These are phyloP conservation scores for Staphylotrichum longicolle DNA, from an alignment of 495 filamentous ascomycete genomes.

Conservation along the genomic window DNA sequence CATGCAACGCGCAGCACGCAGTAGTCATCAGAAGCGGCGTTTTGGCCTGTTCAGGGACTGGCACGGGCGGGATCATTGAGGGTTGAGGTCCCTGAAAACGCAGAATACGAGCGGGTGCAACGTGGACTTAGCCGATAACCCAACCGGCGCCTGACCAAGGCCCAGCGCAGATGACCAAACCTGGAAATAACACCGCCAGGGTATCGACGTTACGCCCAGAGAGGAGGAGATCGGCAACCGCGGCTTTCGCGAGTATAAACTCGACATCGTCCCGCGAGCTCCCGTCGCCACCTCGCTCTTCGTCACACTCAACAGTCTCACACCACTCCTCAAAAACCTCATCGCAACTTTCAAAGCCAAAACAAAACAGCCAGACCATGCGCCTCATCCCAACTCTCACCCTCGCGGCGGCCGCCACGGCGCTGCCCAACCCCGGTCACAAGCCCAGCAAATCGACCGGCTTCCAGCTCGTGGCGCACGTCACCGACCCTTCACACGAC, in stretches of 20 bases:
- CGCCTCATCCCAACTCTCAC: conserved; percentile 1
- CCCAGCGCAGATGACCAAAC: not conserved
- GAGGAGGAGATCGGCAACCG: not conserved
- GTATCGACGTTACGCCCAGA: not conserved
- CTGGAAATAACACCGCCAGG: not conserved
- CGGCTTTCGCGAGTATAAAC: not conserved
- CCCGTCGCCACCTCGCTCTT: not conserved
- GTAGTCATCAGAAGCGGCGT: no score
- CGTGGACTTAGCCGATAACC: conserved; percentile 1
- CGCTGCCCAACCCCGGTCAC: not conserved
- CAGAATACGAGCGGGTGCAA: conserved; percentile 10
- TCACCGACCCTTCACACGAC: conserved; percentile 28
- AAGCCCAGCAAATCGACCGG: conserved; percentile 17
- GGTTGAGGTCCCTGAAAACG: no score
- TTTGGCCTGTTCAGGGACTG: no score
- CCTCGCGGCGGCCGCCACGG: conserved; percentile 4
- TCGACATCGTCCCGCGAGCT: not conserved
- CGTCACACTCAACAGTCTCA: not conserved
- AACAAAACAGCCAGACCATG: not conserved
- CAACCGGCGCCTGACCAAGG: not conserved
- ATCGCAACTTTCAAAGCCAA: not conserved
- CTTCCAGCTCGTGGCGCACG: conserved; percentile 35
- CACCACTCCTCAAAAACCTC: not conserved
- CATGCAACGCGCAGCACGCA: no score
- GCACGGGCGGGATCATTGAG: no score